Evolutionary conservation across 2,329 filamentous ascomycete species (phyloP).

Genomic region (Mycogone perniciosa): DNA sequence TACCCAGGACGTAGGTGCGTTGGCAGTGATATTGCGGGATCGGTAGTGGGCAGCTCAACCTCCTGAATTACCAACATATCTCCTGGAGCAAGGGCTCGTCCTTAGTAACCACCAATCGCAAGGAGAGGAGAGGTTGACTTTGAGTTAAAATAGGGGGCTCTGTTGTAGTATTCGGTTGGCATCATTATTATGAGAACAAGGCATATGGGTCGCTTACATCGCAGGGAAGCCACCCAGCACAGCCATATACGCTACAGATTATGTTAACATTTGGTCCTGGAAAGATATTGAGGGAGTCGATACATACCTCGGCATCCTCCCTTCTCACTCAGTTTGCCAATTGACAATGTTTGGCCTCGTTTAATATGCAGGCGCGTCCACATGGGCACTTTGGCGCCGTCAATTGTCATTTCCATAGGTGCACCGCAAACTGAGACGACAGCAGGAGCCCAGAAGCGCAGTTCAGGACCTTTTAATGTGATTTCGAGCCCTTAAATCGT

Average conservation of each 20-base stretch:
- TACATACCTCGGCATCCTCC: not conserved
- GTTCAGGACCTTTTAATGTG: slow-evolving; percentile 52
- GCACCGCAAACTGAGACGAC: slow-evolving; percentile 53
- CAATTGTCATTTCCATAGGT: slow-evolving; percentile 37
- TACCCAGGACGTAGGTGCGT: not conserved
- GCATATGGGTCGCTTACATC: not conserved
- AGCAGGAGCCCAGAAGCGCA: slow-evolving; percentile 48
- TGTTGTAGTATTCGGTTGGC: not conserved
- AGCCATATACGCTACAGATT: not conserved
- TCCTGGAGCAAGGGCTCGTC: not conserved
- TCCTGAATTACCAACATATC: not conserved
- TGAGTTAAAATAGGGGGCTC: not conserved
- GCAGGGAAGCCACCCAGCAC: not conserved
- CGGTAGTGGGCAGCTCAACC: too few species aligned
- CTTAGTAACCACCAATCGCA: not conserved
- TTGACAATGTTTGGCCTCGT: not conserved
- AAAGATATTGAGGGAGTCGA: not conserved
- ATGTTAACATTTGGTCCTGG: not conserved
- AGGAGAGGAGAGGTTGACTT: not conserved
- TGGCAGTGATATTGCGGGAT: not conserved
- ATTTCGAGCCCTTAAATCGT: slow-evolving; percentile 52
- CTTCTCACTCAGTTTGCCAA: not conserved
- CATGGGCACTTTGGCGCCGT: not conserved
- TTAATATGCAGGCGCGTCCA: not conserved
- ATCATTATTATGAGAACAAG: too few species aligned